A percentile compares a stretch with the other conserved stretches of the same genome.
Conservation (phyloP, 163 green algal genomes). For the Chloromonas sp. region DNA sequence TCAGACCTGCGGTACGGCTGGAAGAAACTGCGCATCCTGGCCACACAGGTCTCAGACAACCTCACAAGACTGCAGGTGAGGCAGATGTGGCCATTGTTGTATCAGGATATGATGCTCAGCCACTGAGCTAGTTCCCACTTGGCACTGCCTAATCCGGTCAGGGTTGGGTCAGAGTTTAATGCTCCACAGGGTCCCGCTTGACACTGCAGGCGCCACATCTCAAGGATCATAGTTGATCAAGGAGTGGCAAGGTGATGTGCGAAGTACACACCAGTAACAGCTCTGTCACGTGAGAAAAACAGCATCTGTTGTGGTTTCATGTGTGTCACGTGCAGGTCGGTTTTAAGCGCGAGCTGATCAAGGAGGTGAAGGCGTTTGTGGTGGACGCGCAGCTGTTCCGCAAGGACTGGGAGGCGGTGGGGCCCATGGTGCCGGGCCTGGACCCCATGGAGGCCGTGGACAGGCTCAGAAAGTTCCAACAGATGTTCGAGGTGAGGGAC, state of each 20-base stretch:
- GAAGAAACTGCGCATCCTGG: conserved; percentile 85
- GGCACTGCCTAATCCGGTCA: too few relatives aligned
- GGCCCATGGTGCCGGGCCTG: conserved; percentile 80
- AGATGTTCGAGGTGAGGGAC: conserved; percentile 76
- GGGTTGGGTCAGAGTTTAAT: too few relatives aligned
- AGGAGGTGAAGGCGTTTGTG: conserved; percentile 81
- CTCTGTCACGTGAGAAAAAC: too few relatives aligned
- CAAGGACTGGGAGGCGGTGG: conserved; percentile 81
- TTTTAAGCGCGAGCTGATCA: conserved; percentile 88
- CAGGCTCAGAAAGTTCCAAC: conserved; percentile 87
- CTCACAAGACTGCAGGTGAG: conserved; percentile 71
- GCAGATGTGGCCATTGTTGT: neutral
- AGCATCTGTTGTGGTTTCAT: too few relatives aligned
- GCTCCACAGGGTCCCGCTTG: too few relatives aligned
- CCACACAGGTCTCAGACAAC: conserved; percentile 74
- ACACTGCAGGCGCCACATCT: too few relatives aligned
- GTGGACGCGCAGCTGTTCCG: conserved; percentile 76
- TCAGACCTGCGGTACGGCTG: conserved; percentile 84
- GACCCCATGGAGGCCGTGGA: conserved; percentile 85
- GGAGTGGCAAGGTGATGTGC: too few relatives aligned
- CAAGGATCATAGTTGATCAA: too few relatives aligned
- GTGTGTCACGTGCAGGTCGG: conserved; percentile 47
- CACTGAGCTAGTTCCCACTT: conserved; percentile 36
- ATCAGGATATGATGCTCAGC: too few relatives aligned
- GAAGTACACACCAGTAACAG: too few relatives aligned